Evolutionary conservation across 306 rosid genomes (phyloP).

Genomic region (Inga leiocalycina): DNA sequence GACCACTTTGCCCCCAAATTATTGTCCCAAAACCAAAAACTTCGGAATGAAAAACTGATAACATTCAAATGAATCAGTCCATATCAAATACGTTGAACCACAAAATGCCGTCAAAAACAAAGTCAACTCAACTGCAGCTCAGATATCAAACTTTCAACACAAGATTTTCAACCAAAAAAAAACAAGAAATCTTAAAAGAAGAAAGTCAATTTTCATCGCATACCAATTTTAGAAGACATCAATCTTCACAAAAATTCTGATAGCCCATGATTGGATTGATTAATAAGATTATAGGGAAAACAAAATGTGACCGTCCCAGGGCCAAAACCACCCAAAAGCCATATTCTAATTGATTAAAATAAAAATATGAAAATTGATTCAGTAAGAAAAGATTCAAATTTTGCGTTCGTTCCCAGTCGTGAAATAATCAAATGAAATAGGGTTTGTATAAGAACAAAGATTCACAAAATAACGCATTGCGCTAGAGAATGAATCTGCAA

Average conservation of each 20-base stretch:
- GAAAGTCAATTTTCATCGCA: not conserved
- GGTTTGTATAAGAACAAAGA: too few relatives aligned
- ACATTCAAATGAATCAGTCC: not conserved
- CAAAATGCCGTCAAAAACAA: not conserved
- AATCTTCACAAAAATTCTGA: not conserved
- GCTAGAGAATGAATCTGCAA: not conserved
- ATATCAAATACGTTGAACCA: conserved; percentile 1
- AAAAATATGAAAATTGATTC: not conserved
- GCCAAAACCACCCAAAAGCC: not conserved
- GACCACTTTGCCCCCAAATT: not conserved
- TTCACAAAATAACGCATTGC: not conserved
- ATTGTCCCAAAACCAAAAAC: not conserved
- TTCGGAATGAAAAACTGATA: not conserved
- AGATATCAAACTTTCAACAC: conserved; percentile 1
- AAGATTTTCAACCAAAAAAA: not conserved
- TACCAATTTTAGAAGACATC: not conserved
- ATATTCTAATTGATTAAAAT: conserved; percentile 1
- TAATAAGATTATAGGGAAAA: not conserved
- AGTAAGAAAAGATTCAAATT: not conserved
- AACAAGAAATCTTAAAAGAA: not conserved
- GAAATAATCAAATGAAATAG: not conserved
- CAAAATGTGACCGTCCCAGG: not conserved
- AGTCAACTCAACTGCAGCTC: not conserved
- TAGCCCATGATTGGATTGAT: not conserved
- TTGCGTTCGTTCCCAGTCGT: not conserved